Evolutionary conservation across 768 basidiomycete genomes (phyloP), one percentile per base, ranked within the genome.

Genomic region (Tricholoma sp.): DNA sequence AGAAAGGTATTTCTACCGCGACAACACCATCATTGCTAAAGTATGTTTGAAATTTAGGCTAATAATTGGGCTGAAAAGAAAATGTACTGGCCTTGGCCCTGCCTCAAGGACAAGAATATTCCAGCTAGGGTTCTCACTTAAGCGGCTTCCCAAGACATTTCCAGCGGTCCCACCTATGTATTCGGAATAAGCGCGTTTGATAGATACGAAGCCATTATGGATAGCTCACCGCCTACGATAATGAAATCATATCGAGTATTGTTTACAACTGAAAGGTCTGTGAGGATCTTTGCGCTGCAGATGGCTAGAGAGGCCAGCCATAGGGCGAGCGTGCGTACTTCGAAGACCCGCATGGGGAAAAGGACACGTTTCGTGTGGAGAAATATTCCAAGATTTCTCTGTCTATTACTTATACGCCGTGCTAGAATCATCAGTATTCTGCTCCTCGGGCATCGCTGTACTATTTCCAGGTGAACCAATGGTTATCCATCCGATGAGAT

Each of bases 101-200:
- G 68, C 67, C 54, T 73, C 73, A 2, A 74, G 56, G 2, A 73
- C 57, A 6, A 74, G 68, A 17, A 74, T 69, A 8, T 54, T 63
- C 24, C 61, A 48, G 2, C 57, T 53, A 2, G 64, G 59, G 62
- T 76, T 68, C 56, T 73, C 71, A 2, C 70, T 61, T 1, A 73
- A 61, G 9, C 73, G 59, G 47, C 66, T 73, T 6, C 72, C 72
- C 5, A 74, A 36, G 13, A 71, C 70, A 49, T 62, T 65, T 36
- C 73, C 73, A 2, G 68, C 71, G 15, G 66, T 65, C 0, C 72
- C 70, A 53, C 61, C 62, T 68, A 42, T 4, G 7, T 48, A 6
- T 49, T n/a, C n/a, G 12, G 37, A 11, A 65, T 39, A 17, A 48
- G 34, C 3, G 11, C 13, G 36, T 17, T 4, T 48, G n/a, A 20